Conservation (phyloP, 192 early-diverging fungal species). For the Dispira simplex region DNA sequence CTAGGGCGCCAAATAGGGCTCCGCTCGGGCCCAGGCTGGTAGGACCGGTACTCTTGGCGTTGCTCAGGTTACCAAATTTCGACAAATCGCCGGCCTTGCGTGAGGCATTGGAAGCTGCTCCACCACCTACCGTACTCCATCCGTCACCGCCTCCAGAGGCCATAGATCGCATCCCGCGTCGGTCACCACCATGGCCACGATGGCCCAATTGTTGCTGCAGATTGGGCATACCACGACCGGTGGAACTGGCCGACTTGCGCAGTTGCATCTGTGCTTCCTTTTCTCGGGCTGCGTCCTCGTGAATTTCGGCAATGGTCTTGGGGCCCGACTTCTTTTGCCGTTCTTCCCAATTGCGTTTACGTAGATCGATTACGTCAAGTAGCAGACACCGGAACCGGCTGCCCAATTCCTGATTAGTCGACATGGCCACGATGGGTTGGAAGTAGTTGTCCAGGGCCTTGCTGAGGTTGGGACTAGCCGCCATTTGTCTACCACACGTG, state of each 20-base stretch:
- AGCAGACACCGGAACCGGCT: slow-evolving; percentile 93
- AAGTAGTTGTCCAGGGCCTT: slow-evolving; percentile 76
- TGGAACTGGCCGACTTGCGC: slow-evolving; percentile 42
- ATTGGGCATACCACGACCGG: slow-evolving; percentile 44
- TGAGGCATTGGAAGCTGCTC: slow-evolving; percentile 28
- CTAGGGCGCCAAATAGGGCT: slow-evolving; percentile 22
- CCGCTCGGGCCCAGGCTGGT: slow-evolving; percentile 39
- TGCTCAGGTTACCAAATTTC: slow-evolving; percentile 55
- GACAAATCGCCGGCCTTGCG: slow-evolving; percentile 47
- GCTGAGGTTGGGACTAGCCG: slow-evolving; percentile 33
- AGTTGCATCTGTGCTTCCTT: slow-evolving; percentile 57
- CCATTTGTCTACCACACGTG: slow-evolving; percentile 74
- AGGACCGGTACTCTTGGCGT: slow-evolving; percentile 28
- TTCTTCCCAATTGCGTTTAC: slow-evolving; percentile 60
- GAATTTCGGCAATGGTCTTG: slow-evolving; percentile 87
- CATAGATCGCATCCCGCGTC: slow-evolving; percentile 20
- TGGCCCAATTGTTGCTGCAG: slow-evolving; percentile 41
- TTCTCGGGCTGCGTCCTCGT: slow-evolving; percentile 50
- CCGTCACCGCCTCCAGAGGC: slow-evolving; percentile 46
- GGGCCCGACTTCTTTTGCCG: slow-evolving; percentile 49
- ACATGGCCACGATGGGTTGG: slow-evolving; percentile 61
- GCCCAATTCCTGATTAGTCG: slow-evolving; percentile 43
- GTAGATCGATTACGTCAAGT: slow-evolving; percentile 71
- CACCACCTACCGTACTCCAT: slow-evolving; percentile 44
- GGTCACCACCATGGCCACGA: slow-evolving; percentile 35